Percentiles rank a stretch among this genome's conserved stretches.
Evolutionary conservation across 2,329 filamentous ascomycete genomes (phyloP).

Genomic region (Sarocladiaceae sp.): DNA sequence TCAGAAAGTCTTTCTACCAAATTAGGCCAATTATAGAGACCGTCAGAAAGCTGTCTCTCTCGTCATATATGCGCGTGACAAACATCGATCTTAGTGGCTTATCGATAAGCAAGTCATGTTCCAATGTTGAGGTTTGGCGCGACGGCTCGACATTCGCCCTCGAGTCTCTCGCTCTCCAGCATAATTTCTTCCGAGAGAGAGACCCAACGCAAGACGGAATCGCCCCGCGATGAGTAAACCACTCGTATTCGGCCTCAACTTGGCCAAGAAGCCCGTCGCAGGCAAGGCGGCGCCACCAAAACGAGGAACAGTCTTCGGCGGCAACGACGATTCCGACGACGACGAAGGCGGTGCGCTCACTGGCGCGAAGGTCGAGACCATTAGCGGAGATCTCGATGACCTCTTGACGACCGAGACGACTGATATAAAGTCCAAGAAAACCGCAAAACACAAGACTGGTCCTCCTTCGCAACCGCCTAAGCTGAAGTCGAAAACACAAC

Average conservation of each 20-base stretch:
- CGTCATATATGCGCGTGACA: background rate
- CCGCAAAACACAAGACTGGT: conserved; percentile 27
- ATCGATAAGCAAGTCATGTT: conserved; percentile 12
- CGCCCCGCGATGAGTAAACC: conserved; percentile 40
- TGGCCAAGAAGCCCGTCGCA: conserved; percentile 51
- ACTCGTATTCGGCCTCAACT: conserved; percentile 53
- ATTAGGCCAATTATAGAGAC: too few relatives aligned
- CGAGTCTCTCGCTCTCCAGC: background rate
- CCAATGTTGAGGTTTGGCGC: too few relatives aligned
- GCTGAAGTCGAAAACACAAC: conserved; percentile 37
- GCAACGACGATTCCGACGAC: conserved; percentile 54
- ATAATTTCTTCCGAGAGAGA: too few relatives aligned
- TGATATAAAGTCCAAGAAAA: conserved; percentile 18
- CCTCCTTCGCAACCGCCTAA: conserved; percentile 35
- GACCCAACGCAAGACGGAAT: background rate
- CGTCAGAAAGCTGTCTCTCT: too few relatives aligned
- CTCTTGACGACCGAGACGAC: conserved; percentile 25
- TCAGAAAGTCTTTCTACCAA: too few relatives aligned
- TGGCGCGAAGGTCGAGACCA: conserved; percentile 43
- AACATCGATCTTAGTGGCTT: background rate
- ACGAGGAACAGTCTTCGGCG: conserved; percentile 55
- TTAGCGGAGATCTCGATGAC: conserved; percentile 60
- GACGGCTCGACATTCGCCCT: background rate
- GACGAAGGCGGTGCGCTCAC: conserved; percentile 32
- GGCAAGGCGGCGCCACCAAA: conserved; percentile 46